Evolutionary conservation across 805 yeast genomes (phyloP), one percentile per base, ranked within the genome.

Genomic region (Vanderwaltozyma tropicalis): DNA sequence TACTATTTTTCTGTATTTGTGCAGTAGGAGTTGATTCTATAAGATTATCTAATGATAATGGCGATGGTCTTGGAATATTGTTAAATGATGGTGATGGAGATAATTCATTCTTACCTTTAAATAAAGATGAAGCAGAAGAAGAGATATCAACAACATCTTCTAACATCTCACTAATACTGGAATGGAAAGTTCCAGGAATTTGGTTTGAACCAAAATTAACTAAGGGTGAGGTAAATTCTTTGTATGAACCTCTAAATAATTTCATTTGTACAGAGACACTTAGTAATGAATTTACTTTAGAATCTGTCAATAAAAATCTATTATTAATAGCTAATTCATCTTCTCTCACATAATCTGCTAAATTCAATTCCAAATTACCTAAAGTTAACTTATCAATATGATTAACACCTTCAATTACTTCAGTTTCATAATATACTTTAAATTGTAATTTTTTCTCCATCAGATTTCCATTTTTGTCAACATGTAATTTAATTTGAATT

Each of bases 201-300:
- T 56, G 60, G 9, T 53, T 52, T 6, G 50, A 42, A 4, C 48
- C 37, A 22, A 43, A 41, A 18, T 34, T 26, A 2, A 26, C 34
- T 29, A 14, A 39, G 40, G 8, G 57, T 40, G 44, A 22, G 21
- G 45, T 42, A 34, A 60, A 60, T 27, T 60, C 64, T 12, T 44
- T 41, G 37, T 57, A 60, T 6, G 52, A 35, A 28, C 64, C 74
- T 46, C 68, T 59, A 25, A 63, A 46, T 31, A 66, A 51, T 30
- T 64, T 67, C 47, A 82, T 57, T 5, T 66, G 64, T n/a, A 83
- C 62, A 1, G 78, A 68, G 30, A 85, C 43, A 42, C 71, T 78
- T 28, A 81, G 58, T n/a, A 85, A 80, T 2, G 94, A 79, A 56
- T 89, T 89, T 15, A 89, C 76, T 46, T 85, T 84, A 1, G 94